A percentile compares a stretch with the other conserved stretches of the same genome.
These are phyloP conservation scores for Nidula niveotomentosa DNA, from an alignment of 1,284 basidiomycete genomes.

Conservation along the genomic window DNA sequence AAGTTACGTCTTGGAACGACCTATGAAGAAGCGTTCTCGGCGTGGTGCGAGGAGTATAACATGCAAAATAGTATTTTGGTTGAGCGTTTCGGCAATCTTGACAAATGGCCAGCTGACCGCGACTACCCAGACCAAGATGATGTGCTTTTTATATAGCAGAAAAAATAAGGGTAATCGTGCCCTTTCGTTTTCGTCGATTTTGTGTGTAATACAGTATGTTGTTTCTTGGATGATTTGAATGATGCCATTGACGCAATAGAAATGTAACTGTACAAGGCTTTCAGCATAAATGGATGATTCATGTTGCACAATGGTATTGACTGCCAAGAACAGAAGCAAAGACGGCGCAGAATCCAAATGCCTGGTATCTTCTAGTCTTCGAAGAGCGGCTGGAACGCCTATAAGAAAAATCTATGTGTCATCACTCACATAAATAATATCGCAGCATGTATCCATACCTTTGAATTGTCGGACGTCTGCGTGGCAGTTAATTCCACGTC, in stretches of 20 bases:
- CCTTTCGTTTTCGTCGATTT: too few species aligned
- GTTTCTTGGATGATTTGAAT: too few species aligned
- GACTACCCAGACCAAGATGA: constrained; percentile 25
- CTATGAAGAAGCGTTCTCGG: constrained; percentile 3
- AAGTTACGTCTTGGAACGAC: constrained; percentile 21
- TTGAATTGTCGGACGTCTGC: constrained; percentile 17
- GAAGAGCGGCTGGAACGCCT: constrained; percentile 61
- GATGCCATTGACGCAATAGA: too few species aligned
- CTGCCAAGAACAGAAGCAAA: too few species aligned
- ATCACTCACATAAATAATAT: neutral
- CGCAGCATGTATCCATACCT: constrained; percentile 15
- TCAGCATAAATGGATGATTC: too few species aligned
- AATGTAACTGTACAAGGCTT: too few species aligned
- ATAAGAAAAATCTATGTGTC: neutral
- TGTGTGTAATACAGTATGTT: too few species aligned
- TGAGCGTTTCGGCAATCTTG: constrained; percentile 12
- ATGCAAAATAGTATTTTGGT: neutral
- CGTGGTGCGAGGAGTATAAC: neutral
- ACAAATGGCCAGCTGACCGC: constrained; percentile 25
- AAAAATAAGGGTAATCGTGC: too few species aligned
- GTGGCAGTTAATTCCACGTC: constrained; percentile 23
- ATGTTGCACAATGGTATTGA: too few species aligned
- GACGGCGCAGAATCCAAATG: too few species aligned
- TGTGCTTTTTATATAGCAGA: constrained; percentile 16
- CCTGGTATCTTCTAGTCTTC: constrained; percentile 45